A percentile compares a stretch with the other conserved stretches of the same genome.
Evolutionary conservation across 108 stramenopile genomes (phyloP).

Genomic region (Skeletonema menzelii): DNA sequence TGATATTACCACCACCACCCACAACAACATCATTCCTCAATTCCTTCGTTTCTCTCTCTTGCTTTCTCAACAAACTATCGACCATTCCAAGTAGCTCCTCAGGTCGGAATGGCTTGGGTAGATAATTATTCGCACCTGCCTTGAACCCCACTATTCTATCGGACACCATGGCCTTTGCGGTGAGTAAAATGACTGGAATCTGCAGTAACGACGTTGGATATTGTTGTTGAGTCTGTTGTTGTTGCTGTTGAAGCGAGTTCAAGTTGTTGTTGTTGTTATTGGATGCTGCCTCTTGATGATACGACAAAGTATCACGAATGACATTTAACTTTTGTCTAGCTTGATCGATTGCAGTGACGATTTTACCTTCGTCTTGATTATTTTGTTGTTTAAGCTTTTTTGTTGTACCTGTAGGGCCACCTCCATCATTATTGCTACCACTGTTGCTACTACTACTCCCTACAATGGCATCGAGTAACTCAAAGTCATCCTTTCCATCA

Average conservation of each 20-base stretch:
- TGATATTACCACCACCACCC: not conserved
- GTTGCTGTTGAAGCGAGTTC: not conserved
- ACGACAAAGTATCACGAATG: constrained; percentile 1
- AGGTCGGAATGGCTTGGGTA: constrained; percentile 90
- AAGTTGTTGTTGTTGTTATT: not conserved
- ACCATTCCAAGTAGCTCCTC: constrained; percentile 83
- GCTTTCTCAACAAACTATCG: constrained; percentile 69
- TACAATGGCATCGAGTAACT: not conserved
- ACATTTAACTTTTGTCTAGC: constrained; percentile 16
- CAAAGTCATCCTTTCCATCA: constrained; percentile 10
- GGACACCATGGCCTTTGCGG: constrained; percentile 77
- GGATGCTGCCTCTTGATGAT: not conserved
- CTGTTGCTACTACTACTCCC: not conserved
- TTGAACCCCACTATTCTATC: constrained; percentile 86
- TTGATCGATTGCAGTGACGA: constrained; percentile 24
- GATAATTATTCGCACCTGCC: constrained; percentile 77
- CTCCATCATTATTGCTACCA: not conserved
- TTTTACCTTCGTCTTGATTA: not conserved
- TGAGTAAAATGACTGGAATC: constrained; percentile 80
- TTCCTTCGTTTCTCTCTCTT: constrained; percentile 2
- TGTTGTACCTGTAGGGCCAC: not conserved
- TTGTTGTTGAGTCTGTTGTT: not conserved
- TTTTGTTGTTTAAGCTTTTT: too few relatives aligned
- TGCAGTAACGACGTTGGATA: constrained; percentile 5
- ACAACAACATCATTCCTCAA: not conserved